phyloP scores from a whole-genome alignment of 257 asterid species.

The Henckelia pumila region DNA sequence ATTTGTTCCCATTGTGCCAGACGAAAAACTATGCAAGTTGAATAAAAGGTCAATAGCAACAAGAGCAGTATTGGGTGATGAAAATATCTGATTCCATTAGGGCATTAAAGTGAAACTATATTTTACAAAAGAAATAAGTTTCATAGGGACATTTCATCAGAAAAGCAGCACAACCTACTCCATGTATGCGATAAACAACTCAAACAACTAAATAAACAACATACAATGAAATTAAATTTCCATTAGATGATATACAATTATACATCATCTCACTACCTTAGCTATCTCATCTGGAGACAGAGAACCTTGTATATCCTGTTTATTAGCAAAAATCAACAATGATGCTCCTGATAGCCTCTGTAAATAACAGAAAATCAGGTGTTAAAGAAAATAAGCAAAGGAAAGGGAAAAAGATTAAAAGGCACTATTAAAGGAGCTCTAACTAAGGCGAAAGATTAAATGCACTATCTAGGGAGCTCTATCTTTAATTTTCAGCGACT shows the following conservation, averaged over 20 bases:
- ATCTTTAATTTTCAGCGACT: background rate
- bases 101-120: constrained; percentile 9
- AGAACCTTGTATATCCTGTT: constrained; percentile 94
- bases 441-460: too few relatives aligned
- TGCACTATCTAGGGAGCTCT: background rate
- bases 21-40: too few relatives aligned
- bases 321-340: constrained; percentile 85
- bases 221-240: background rate
- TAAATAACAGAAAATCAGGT: constrained; percentile 9
- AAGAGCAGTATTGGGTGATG: background rate
- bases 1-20: background rate
- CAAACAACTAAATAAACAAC: background rate
- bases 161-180: background rate
- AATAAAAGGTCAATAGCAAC: background rate
- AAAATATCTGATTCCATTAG: too few relatives aligned
- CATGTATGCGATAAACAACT: background rate
- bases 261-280: constrained; percentile 45
- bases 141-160: constrained; percentile 9
- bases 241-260: too few relatives aligned
- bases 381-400: constrained; percentile 13
- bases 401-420: constrained; percentile 6
- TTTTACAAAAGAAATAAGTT: background rate
- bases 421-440: background rate
- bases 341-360: constrained; percentile 97
- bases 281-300: constrained; percentile 86